These are phyloP conservation scores for Catunica adiposa DNA, from an alignment of 2,329 filamentous ascomycete species.

Conservation along the genomic window DNA sequence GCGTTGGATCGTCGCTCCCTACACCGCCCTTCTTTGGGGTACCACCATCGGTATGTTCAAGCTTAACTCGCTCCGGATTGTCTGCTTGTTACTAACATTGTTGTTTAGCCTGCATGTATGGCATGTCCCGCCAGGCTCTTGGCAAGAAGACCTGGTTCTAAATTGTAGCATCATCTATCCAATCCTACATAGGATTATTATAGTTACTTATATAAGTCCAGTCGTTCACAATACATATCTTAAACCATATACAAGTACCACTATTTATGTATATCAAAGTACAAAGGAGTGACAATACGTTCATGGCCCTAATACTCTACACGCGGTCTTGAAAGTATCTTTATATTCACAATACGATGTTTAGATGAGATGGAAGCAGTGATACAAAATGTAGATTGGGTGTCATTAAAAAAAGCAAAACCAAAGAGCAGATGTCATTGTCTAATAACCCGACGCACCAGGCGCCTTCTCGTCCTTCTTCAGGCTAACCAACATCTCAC, in stretches of 20 bases:
- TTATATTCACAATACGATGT: too few relatives aligned
- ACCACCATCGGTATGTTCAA: constrained; percentile 40
- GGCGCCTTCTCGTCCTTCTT: constrained; percentile 84
- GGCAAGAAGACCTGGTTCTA: constrained; percentile 69
- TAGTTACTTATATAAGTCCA: neutral
- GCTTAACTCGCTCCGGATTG: neutral
- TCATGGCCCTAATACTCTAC: too few relatives aligned
- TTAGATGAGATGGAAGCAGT: neutral
- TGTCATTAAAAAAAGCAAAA: constrained; percentile 6
- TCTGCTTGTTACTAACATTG: constrained; percentile 15
- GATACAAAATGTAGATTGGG: neutral
- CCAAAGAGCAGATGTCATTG: neutral
- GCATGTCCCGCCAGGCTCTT: constrained; percentile 53
- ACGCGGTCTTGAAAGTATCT: too few relatives aligned
- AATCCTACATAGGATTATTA: neutral
- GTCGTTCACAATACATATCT: neutral
- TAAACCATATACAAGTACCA: neutral
- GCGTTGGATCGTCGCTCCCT: constrained; percentile 49
- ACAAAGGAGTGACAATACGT: neutral
- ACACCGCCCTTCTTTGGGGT: constrained; percentile 48
- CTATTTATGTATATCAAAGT: neutral
- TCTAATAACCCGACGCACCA: constrained; percentile 45
- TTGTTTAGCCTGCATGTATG: constrained; percentile 44
- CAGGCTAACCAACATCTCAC: constrained; percentile 71
- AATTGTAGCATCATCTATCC: constrained; percentile 7